Conservation (phyloP, 2,329 filamentous ascomycete species). For the Aspergillus hiratsukae region DNA sequence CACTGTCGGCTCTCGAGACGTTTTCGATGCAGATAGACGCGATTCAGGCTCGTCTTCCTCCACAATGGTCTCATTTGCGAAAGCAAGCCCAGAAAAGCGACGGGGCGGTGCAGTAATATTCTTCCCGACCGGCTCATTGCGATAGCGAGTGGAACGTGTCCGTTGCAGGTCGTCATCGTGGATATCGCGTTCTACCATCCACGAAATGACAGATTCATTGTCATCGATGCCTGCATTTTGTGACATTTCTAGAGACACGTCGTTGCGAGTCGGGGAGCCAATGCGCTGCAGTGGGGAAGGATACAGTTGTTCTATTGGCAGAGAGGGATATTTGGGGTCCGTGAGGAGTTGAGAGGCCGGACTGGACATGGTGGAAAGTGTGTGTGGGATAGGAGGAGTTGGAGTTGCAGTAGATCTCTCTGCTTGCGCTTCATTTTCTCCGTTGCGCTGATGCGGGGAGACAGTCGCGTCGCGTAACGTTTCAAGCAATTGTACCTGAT, state of each 20-base stretch:
- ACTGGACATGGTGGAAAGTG: constrained; percentile 30
- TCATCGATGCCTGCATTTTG: constrained; percentile 23
- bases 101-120: constrained; percentile 36
- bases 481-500: constrained; percentile 28
- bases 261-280: constrained; percentile 9
- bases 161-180: constrained; percentile 34
- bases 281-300: constrained; percentile 23
- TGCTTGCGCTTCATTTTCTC: constrained; percentile 3
- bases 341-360: constrained; percentile 22
- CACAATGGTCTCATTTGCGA: constrained; percentile 23
- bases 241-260: constrained; percentile 13
- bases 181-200: constrained; percentile 32
- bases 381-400: constrained; percentile 30
- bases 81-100: constrained; percentile 30
- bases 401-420: constrained; percentile 28
- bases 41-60: constrained; percentile 25
- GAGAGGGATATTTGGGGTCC: constrained; percentile 12
- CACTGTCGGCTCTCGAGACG: not conserved
- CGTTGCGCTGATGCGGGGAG: constrained; percentile 13
- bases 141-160: constrained; percentile 23
- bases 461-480: constrained; percentile 24
- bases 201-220: constrained; percentile 32
- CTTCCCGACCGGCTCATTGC: constrained; percentile 19
- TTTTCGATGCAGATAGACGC: constrained; percentile 4
- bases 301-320: constrained; percentile 22